Base-by-base conservation (phyloP, 2,329 filamentous ascomycete species). In the Cercospora berteroae region DNA sequence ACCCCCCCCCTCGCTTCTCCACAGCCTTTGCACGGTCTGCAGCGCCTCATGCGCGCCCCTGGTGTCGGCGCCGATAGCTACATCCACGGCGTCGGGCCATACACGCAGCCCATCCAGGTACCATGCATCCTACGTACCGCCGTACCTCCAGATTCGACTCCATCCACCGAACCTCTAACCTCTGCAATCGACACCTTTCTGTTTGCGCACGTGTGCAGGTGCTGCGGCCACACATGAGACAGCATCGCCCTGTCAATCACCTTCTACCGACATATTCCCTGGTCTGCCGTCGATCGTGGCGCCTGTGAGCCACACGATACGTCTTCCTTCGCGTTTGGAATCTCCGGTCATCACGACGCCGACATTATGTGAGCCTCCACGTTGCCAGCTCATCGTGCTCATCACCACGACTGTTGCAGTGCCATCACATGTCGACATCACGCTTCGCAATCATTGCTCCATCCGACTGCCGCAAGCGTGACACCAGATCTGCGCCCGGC, bases 281-380 rank as follows among this genome's bases (percentile, higher is more conserved):
- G 23, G 42, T 50, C 39, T 62, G 60, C 60, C 60, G 60, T 52
- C 20, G 16, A 44, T 50, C 16, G 60, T 62, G 60, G 60, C 60
- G 60, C 39, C 36, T 16, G 20, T 18, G 60, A 52, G 55, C 60
- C 60, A 62, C 20, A 13, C 60, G 18, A 23, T 60, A 4, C 20
- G 10, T 16, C 36, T 36, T 36, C 18, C 10, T 27, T 60, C 20
- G 31, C 33, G 57, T 5, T 16, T 20, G 23, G 31, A 3, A 39
- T 60, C 13, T 18, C 12, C 10, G 36, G 27, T 33, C 55, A 29
- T 18, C 33, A 58, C 56, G n/a, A 25, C 39, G n/a, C n/a, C 13
- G 27, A 58, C 42, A 23, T n/a, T 18, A 13, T 52, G 18, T 23
- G 18, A 25, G 18, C 48, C 48, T 52, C 48, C 48, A 23, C 48